Percentiles rank a stretch among this genome's conserved stretches.
Evolutionary conservation across 176 grass and related monocot species (phyloP).

Genomic region (Aegilops umbellulata): DNA sequence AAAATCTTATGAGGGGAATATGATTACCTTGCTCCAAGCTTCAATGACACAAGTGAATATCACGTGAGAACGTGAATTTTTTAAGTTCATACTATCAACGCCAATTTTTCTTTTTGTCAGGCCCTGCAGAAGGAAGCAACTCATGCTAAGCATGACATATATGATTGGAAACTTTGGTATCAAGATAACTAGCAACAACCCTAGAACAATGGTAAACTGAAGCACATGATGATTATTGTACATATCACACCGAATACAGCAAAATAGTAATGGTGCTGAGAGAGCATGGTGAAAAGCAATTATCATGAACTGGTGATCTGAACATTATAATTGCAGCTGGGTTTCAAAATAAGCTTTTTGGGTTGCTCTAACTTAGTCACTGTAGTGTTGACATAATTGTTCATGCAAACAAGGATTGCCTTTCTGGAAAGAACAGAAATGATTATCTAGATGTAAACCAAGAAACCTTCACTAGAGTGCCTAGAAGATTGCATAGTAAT

Average conservation of each 20-base stretch:
- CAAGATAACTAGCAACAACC: neutral
- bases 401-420: neutral
- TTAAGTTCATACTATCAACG: conserved; percentile 79
- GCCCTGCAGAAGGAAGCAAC: conserved; percentile 53
- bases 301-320: neutral
- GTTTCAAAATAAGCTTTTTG: neutral
- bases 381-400: neutral
- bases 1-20: neutral
- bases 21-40: conserved; percentile 93
- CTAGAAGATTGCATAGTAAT: neutral
- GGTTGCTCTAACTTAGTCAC: neutral
- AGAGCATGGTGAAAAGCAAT: neutral
- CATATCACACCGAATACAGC: neutral
- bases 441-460: neutral
- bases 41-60: conserved; percentile 87
- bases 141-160: neutral
- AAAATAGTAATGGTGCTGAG: neutral
- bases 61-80: conserved; percentile 94
- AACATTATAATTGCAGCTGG: neutral
- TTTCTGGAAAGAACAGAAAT: neutral
- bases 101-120: conserved; percentile 96
- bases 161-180: neutral
- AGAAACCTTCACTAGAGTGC: neutral
- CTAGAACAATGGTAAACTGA: neutral
- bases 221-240: neutral